A percentile compares a stretch with the other conserved stretches of the same genome.
These are phyloP conservation scores for Diospyros lotus DNA, from an alignment of 148 eudicot genomes.

Conservation along the genomic window DNA sequence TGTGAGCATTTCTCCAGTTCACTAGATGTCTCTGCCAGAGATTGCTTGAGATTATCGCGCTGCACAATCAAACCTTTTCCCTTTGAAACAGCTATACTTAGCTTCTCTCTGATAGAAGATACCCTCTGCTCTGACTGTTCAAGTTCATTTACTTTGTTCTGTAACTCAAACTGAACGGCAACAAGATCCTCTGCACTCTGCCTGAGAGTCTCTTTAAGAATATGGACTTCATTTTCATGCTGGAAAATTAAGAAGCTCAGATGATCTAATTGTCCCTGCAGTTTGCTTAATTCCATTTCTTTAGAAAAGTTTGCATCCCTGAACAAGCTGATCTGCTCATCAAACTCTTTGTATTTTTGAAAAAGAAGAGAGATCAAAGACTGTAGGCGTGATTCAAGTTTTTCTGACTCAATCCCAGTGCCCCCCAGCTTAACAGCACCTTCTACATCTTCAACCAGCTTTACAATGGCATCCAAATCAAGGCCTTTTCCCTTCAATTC, in stretches of 20 bases:
- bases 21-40: slow-evolving; percentile 70
- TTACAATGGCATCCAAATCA: slow-evolving; percentile 41
- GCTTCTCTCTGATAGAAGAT: slow-evolving; percentile 84
- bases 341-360: slow-evolving; percentile 58
- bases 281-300: slow-evolving; percentile 37
- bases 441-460: slow-evolving; percentile 59
- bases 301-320: slow-evolving; percentile 27
- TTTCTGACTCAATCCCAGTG: slow-evolving; percentile 29
- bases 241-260: slow-evolving; percentile 38
- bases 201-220: slow-evolving; percentile 62
- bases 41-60: slow-evolving; percentile 89
- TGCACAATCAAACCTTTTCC: slow-evolving; percentile 95
- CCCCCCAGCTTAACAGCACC: slow-evolving; percentile 38
- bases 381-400: slow-evolving; percentile 40
- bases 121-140: slow-evolving; percentile 91
- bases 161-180: slow-evolving; percentile 36
- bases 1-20: slow-evolving; percentile 72
- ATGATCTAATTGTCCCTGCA: slow-evolving; percentile 50
- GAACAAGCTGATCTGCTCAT: slow-evolving; percentile 32
- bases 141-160: slow-evolving; percentile 62
- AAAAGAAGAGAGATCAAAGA: slow-evolving; percentile 48
- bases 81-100: slow-evolving; percentile 92
- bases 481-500: slow-evolving; percentile 45
- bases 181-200: slow-evolving; percentile 41
- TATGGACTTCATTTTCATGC: slow-evolving; percentile 53